Evolutionary conservation across 108 stramenopile species (phyloP), one percentile per base, ranked within the genome.

Genomic region (Schizochytrium sp.): DNA sequence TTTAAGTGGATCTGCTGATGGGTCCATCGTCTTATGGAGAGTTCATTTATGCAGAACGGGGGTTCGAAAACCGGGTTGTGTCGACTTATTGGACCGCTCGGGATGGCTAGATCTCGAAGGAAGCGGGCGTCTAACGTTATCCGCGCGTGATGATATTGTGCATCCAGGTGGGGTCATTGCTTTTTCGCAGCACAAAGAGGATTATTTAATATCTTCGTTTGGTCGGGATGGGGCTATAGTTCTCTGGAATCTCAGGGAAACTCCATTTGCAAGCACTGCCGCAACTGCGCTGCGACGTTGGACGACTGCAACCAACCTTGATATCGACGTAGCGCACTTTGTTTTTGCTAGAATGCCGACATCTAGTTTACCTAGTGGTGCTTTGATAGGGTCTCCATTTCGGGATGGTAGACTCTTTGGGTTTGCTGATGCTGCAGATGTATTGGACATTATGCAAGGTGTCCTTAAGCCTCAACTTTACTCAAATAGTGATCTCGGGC

Each of bases 71-170:
- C 64, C 64, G 8, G 64, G 64, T 7, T 38, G 42, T 44, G 64
- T 69, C 28, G 64, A 69, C 15, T 44, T 69, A 44, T 44, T 69
- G 42, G 64, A 69, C 64, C 64, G 64, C 8, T 69, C 64, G 7
- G 64, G 64, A 38, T 69, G 64, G 64, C 64, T 69, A 8, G 64
- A 69, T 69, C 64, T 69, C 64, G 64, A 69, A 15, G 64, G 64
- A 38, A 69, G 64, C 64, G 64, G 64, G 7, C 64, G 64, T 38
- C 64, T 69, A 7, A 69, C 64, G 7, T 38, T 69, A 0, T 69
- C 64, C 5, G 64, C 64, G 64, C 64, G 64, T 44, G 64, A 69
- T 44, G 64, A 69, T 38, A 44, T 69, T 38, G 64, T 38, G 19
- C 64, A 69, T 44, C 64, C 64, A 7, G 64, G 64, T 44, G 64